phyloP scores from a whole-genome alignment of 768 basidiomycete genomes.

The Filobasidium wieringae region DNA sequence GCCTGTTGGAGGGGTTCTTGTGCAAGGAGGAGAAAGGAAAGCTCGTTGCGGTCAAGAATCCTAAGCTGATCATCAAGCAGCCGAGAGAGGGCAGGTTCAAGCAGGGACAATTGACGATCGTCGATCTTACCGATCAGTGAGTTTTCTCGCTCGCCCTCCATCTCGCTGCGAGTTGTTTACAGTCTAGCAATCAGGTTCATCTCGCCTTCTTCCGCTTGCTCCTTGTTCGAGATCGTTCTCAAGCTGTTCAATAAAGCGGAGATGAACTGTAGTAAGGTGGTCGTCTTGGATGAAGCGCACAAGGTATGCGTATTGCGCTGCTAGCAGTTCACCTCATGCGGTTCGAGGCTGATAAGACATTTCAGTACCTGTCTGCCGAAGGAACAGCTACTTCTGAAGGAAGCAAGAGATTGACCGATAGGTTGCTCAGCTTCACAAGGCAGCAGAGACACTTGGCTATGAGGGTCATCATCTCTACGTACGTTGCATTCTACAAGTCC shows the following conservation, averaged over 20 bases:
- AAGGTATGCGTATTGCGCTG: neutral
- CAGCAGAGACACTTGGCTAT: conserved; percentile 13
- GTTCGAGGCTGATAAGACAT: too few species aligned
- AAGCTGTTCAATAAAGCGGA: conserved; percentile 12
- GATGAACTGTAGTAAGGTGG: conserved; percentile 4
- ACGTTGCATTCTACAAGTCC: neutral
- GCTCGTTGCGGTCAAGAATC: conserved; percentile 1
- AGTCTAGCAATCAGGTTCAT: conserved; percentile 11
- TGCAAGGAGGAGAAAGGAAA: neutral
- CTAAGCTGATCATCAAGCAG: neutral
- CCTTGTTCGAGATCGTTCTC: conserved; percentile 12
- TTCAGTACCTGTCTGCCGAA: conserved; percentile 7
- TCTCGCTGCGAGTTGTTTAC: neutral
- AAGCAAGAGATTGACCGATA: conserved; percentile 10
- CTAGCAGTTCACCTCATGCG: too few species aligned
- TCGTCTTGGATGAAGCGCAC: conserved; percentile 14
- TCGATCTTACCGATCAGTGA: conserved; percentile 12
- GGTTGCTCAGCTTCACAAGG: conserved; percentile 7
- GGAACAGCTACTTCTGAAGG: conserved; percentile 7
- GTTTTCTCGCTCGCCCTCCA: neutral
- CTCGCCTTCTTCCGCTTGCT: conserved; percentile 9
- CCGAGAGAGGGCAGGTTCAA: conserved; percentile 3
- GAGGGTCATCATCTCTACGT: conserved; percentile 11
- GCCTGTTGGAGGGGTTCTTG: conserved; percentile 3
- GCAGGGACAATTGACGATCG: conserved; percentile 10